Base-by-base conservation (phyloP, 1,284 basidiomycete species). In the Moniliophthora roreri region DNA sequence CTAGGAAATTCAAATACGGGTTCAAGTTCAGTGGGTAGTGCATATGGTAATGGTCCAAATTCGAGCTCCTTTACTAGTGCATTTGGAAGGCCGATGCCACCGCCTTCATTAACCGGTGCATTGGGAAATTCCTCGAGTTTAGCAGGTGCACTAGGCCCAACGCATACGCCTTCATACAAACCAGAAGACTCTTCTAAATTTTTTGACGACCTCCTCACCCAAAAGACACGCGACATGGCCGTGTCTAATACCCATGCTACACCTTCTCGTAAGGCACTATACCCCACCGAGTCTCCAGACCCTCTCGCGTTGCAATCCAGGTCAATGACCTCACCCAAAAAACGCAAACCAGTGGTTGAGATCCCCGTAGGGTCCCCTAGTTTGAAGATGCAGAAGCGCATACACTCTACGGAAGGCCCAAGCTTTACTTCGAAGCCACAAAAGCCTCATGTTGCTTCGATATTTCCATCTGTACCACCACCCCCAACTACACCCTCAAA, bases 181-280 rank as follows among this genome's bases (percentile, higher is more conserved):
- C 74, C 83, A 5, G 73, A 79, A 48, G 81, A 88, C 44, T 88
- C 87, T 1, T 65, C 73, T 4, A 63, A 69, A 1, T 88, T 86
- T 63, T 87, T 87, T 63, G 77, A 85, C 55, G 69, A 78, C 24
- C 87, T 87, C 62, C 66, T 90, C 23, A 73, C 77, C n/a, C 75
- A 80, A 47, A 82, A 81, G 42, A 70, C 76, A 7, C 65, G 62
- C 24, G 44, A 46, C 24, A 46, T 46, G 44, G n/a, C 32, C 10
- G 34, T 48, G 15, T 15, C n/a, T 36, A 10, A 39, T 53, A 51
- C 36, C 26, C 51, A 16, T 37, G 55, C 20, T 55, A 56, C 51
- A 32, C 55, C 55, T 45, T 60, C 62, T 2, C 11, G 38, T 11
- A n/a, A 8, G n/a, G n/a, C 53, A 34, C 59, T 6, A 54, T 54